phyloP scores from a whole-genome alignment of 306 rosid species.

The Quercus gilva region DNA sequence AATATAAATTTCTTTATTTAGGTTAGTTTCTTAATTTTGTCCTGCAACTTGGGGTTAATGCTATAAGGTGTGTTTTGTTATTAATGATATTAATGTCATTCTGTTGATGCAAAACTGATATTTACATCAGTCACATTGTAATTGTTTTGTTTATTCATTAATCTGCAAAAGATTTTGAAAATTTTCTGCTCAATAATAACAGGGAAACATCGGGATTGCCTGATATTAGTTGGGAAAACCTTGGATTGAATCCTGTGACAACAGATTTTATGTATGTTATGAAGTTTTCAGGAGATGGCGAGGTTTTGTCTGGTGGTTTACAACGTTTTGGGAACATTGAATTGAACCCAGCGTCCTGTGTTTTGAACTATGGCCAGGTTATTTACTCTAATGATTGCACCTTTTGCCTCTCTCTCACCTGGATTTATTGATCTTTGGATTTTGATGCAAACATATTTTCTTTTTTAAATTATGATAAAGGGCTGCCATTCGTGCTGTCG shows the following conservation, averaged over 20 bases:
- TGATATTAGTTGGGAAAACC: conserved; percentile 9
- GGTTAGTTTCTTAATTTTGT: too few relatives aligned
- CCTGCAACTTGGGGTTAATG: too few relatives aligned
- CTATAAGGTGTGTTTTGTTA: too few relatives aligned
- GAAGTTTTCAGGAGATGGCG: conserved; percentile 8
- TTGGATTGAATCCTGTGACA: conserved; percentile 9
- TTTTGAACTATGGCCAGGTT: conserved; percentile 27
- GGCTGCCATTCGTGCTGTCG: too few relatives aligned
- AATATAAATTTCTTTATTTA: too few relatives aligned
- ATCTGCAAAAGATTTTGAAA: neutral
- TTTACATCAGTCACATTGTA: too few relatives aligned
- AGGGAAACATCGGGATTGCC: conserved; percentile 1
- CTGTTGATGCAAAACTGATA: too few relatives aligned
- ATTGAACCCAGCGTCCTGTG: conserved; percentile 17
- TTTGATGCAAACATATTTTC: neutral
- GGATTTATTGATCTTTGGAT: neutral
- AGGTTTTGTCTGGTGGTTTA: conserved; percentile 8
- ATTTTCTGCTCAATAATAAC: neutral
- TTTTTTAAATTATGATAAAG: too few relatives aligned
- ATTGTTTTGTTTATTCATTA: too few relatives aligned
- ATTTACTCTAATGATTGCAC: neutral
- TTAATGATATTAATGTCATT: too few relatives aligned
- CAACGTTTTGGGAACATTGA: conserved; percentile 15
- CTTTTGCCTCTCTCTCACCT: neutral
- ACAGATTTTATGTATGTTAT: conserved; percentile 20